Base-by-base conservation (phyloP, 1,139 yeast genomes). In the Wickerhamomyces sp. region DNA sequence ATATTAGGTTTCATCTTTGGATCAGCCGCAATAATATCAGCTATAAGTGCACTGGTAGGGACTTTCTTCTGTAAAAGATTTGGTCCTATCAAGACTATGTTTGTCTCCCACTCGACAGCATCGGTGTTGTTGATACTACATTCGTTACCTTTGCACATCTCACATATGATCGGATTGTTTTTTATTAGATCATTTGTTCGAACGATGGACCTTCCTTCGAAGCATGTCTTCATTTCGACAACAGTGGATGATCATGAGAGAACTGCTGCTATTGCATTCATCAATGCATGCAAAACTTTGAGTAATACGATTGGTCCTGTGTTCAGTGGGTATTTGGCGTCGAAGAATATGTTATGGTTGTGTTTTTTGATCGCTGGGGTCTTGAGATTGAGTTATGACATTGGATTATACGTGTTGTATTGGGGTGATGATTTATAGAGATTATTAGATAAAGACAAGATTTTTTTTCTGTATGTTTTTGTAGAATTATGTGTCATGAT, bases 181-280 rank as follows among this genome's bases (percentile, higher is more conserved):
- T 45, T 64, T 40, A 49, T 54, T 15, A 54, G 61, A 36, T 64
- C 63, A 42, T 58, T 59, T 32, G 57, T 64, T 13, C 64, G 90
- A 6, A 72, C 82, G 1, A 87, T 89, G 93, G 96, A 90, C 60
- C 94, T 89, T 15, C 94, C 89, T 2, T 96, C 96, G 3, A 75
- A 96, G 44, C 96, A 89, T 63, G 79, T 89, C 9, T 71, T 90
- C 42, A 67, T 89, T 37, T 79, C 95, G 0, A 75, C 87, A 4
- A 71, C 87, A n/a, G 80, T 90, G 44, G 73, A 76, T 14, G 73
- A 76, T 11, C 64, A 69, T n/a, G 95, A 87, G 47, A 68, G 90
- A 41, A 81, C 95, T 6, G 77, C 76, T 52, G 94, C 86, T 2
- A 77, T 90, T 81, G 96, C 96, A 2, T 71, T 85, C 7, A 95